phyloP scores from a whole-genome alignment of 75 land plant genomes.

The Cunninghamia lanceolata region DNA sequence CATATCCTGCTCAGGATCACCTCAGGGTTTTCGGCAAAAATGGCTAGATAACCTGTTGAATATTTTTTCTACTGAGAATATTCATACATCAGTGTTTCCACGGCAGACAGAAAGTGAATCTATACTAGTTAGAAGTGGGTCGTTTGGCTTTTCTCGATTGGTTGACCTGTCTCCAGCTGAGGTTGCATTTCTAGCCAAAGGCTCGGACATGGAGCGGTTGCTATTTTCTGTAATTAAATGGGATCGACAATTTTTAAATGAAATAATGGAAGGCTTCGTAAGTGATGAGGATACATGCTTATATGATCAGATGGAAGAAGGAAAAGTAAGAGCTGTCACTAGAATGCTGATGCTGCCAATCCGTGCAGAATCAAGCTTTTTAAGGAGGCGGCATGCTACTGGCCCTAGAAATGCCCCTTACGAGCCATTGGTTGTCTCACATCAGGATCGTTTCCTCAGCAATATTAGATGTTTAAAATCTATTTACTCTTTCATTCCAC shows the following conservation, averaged over 20 bases:
- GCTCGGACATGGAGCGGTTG: constrained; percentile 61
- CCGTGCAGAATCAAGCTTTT: constrained; percentile 36
- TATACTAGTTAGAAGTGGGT: constrained; percentile 31
- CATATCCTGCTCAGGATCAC: constrained; percentile 31
- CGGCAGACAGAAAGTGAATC: constrained; percentile 13
- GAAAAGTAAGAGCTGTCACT: constrained; percentile 64
- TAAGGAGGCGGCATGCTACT: constrained; percentile 47
- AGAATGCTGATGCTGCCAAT: constrained; percentile 72
- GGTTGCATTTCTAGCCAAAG: constrained; percentile 61
- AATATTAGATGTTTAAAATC: constrained; percentile 60
- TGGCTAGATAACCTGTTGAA: constrained; percentile 53
- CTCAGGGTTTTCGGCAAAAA: constrained; percentile 44
- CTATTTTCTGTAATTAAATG: constrained; percentile 55
- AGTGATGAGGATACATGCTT: constrained; percentile 21
- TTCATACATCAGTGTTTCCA: constrained; percentile 46
- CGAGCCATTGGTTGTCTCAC: constrained; percentile 66
- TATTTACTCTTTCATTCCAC: constrained; percentile 77
- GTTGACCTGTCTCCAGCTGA: constrained; percentile 75
- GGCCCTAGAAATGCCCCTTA: constrained; percentile 54
- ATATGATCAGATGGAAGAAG: constrained; percentile 28
- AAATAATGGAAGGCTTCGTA: constrained; percentile 40
- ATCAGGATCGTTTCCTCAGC: constrained; percentile 62
- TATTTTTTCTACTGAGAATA: constrained; percentile 63
- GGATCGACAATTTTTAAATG: constrained; percentile 45
- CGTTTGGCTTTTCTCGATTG: constrained; percentile 86